Evolutionary conservation across 345 rosid species (phyloP), one percentile per base, ranked within the genome.

Genomic region (Trapa bicornis): DNA sequence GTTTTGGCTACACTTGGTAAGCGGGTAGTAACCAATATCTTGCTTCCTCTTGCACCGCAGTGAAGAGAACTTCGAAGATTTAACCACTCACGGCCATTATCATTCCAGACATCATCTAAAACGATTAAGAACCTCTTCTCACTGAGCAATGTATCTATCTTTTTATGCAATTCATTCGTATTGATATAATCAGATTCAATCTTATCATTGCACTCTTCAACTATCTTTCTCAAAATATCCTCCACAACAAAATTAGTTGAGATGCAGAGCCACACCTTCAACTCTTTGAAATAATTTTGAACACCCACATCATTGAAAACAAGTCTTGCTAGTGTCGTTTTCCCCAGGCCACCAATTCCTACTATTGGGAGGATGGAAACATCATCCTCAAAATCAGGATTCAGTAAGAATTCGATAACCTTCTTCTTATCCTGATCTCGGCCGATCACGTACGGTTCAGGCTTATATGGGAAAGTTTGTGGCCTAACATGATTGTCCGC

Each of bases 271-370:
- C 78, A 67, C 17, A 63, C 47, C 8, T n/a, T 63, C 6, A 16
- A 33, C 1, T 22, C 29, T 22, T 22, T 22, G 29, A 22, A 22
- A 22, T 22, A 22, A 22, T 22, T 22, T 22, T 22, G 29, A 22
- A 47, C 53, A 17, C 11, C 9, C 16, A 41, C 72, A 52, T 68
- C 65, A 2, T 68, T 65, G 16, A 29, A 75, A 0, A 56, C 62
- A 9, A 57, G 16, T 33, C 66, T 67, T 10, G 75, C 79, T 37
- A 75, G 47, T 3, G 73, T 54, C 0, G 79, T 72, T 43, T 75
- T 75, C 12, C 79, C 79, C 0, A 75, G 16, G 2, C 78, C 79
- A 0, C 70, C 79, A 29, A 71, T 62, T 0, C 75, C 79, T 17
- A 72, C 75, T 10, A 75, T 58, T 1, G 78, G 72, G 10, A 75